Evolutionary conservation across 2,329 filamentous ascomycete species (phyloP), one percentile per base, ranked within the genome.

Genomic region (Fusarium verrucosum): DNA sequence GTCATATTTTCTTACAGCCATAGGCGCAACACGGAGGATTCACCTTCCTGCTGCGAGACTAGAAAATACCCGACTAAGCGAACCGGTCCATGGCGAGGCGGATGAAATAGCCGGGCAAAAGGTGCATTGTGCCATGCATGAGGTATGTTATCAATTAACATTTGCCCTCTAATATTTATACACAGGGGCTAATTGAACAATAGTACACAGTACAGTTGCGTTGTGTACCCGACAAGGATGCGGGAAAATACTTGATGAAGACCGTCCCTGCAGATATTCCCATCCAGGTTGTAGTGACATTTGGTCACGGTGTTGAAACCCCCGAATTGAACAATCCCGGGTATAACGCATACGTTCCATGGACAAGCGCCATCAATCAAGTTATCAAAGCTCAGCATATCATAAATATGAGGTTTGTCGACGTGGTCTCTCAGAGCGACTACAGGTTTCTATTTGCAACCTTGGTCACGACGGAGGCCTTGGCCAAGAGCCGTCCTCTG

Each of bases 271-370:
- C 36, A 22, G 20, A n/a, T 9, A 8, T 30, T 1, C 47, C 53
- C 11, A 33, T 52, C 2, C 47, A 57, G 23, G 19, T 57, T 14
- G 7, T 40, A 0, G 1, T 19, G 0, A 37, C 41, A 19, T 3
- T 17, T 3, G 46, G 5, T 3, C 19, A 13, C 2, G 2, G 19
- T n/a, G 4, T 3, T 23, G 22, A 47, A 6, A 10, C 4, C 13
- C n/a, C 16, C 19, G 3, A 4, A 6, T 5, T 1, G 13, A n/a
- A 0, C 0, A 1, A 5, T 7, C 2, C 19, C 3, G 17, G 30
- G 30, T 16, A 3, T 0, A 0, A 37, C 1, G 16, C n/a, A 14
- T 38, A 13, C 1, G n/a, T 26, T 4, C 19, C 46, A 7, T 50
- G 20, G 47, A 44, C 47, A 4, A n/a, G 4, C 2, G 38, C 47